phyloP scores from a whole-genome alignment of 140 eudicot genomes.

The Cichorium intybus region DNA sequence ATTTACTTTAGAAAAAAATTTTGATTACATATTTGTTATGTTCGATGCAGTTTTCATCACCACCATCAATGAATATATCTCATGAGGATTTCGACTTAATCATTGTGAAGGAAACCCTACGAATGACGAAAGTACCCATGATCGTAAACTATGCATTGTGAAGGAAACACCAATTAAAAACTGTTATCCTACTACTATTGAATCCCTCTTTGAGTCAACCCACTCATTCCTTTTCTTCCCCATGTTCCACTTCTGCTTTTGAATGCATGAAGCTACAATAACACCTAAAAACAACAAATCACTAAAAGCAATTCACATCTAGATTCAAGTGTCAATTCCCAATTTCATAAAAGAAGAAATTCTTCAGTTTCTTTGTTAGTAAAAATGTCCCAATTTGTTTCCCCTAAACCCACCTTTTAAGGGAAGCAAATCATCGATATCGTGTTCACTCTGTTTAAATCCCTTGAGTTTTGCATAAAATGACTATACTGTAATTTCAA shows the following conservation, averaged over 20 bases:
- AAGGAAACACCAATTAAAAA: constrained; percentile 52
- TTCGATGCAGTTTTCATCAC: constrained; percentile 44
- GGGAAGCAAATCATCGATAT: constrained; percentile 22
- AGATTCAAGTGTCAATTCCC: constrained; percentile 48
- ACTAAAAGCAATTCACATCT: constrained; percentile 31
- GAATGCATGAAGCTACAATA: constrained; percentile 22
- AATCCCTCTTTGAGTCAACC: constrained; percentile 44
- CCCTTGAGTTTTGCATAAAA: too few relatives aligned
- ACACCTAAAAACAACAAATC: constrained; percentile 47
- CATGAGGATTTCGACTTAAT: constrained; percentile 40
- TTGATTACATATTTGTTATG: neutral
- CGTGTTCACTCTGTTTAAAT: too few relatives aligned
- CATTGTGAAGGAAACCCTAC: constrained; percentile 47
- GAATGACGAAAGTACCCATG: constrained; percentile 8
- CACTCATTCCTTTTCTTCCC: too few relatives aligned
- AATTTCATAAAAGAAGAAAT: constrained; percentile 42
- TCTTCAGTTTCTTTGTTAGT: constrained; percentile 16
- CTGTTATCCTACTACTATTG: constrained; percentile 7
- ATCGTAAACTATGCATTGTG: constrained; percentile 38
- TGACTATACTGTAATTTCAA: too few relatives aligned
- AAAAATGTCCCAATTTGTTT: too few relatives aligned
- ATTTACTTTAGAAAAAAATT: too few relatives aligned
- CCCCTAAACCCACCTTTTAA: neutral
- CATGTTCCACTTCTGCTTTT: constrained; percentile 19
- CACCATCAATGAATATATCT: constrained; percentile 28